These are phyloP conservation scores for Pistacia vera DNA, from an alignment of 345 rosid genomes.

Conservation along the genomic window DNA sequence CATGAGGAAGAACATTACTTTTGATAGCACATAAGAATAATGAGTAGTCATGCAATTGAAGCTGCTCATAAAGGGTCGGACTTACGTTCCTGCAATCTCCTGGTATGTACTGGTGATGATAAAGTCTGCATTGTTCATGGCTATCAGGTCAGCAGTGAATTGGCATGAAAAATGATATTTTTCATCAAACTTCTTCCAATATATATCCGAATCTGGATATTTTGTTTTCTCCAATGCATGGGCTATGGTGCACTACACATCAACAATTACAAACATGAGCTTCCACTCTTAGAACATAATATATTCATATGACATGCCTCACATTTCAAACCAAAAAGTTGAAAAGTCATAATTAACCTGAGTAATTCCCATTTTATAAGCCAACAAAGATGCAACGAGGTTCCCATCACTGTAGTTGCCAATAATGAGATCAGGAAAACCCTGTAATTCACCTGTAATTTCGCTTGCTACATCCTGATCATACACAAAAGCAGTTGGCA, in stretches of 20 bases:
- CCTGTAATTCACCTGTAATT: constrained; percentile 84
- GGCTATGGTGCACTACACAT: constrained; percentile 91
- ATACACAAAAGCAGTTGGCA: constrained; percentile 13
- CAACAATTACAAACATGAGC: constrained; percentile 17
- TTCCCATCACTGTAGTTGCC: constrained; percentile 99
- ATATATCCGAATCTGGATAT: constrained; percentile 98
- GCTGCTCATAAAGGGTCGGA: constrained; percentile 13
- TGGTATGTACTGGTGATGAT: constrained; percentile 98
- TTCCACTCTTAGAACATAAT: not conserved
- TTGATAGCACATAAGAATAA: not conserved
- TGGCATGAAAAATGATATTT: constrained; percentile 99
- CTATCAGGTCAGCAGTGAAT: constrained; percentile 93
- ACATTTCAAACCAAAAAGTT: not conserved
- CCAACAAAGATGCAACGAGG: constrained; percentile 92
- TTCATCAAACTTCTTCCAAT: constrained; percentile 90
- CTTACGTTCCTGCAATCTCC: constrained; percentile 99
- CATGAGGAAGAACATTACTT: not conserved
- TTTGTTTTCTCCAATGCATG: constrained; percentile 99
- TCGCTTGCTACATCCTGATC: constrained; percentile 88
- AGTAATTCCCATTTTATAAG: constrained; percentile 92
- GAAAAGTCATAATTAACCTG: constrained; percentile 49
- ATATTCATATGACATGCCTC: not conserved
- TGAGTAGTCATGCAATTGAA: not conserved
- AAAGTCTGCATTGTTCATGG: constrained; percentile 97
- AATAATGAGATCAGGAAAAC: constrained; percentile 85